Evolutionary conservation across 2,329 filamentous ascomycete genomes (phyloP).

Genomic region (Teratosphaeriaceae sp.): DNA sequence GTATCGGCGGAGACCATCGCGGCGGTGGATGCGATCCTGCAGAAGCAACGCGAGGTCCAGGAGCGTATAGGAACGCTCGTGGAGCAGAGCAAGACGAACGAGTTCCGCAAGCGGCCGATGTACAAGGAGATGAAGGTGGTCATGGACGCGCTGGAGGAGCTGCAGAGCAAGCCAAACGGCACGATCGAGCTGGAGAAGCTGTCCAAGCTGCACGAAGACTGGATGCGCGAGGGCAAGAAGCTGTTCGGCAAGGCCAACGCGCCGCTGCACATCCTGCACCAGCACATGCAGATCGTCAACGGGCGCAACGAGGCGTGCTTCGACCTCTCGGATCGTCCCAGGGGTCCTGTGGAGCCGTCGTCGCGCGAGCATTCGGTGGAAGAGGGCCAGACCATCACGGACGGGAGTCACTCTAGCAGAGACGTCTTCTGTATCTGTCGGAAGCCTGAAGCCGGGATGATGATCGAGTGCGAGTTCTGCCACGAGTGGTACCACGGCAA

Average conservation of each 20-base stretch:
- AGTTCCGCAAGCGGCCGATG: constrained; percentile 72
- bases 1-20: constrained; percentile 75
- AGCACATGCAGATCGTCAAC: constrained; percentile 88
- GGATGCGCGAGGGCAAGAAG: constrained; percentile 98
- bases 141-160: constrained; percentile 75
- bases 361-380: constrained; percentile 70
- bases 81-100: constrained; percentile 65
- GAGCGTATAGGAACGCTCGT: constrained; percentile 78
- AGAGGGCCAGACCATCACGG: constrained; percentile 30
- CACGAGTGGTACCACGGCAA: constrained; percentile 99
- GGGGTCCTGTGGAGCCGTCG: constrained; percentile 84
- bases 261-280: constrained; percentile 88
- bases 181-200: constrained; percentile 92
- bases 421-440: constrained; percentile 98
- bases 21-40: constrained; percentile 82
- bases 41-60: constrained; percentile 92
- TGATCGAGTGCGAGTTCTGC: constrained; percentile 98
- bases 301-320: constrained; percentile 89
- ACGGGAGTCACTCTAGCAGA: constrained; percentile 45
- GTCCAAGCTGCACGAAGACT: constrained; percentile 92
- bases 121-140: constrained; percentile 89
- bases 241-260: constrained; percentile 97
- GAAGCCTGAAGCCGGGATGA: constrained; percentile 90
- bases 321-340: constrained; percentile 79
- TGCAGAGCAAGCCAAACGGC: constrained; percentile 87